Percentiles rank a stretch among this genome's conserved stretches.
These are phyloP conservation scores for Juncus effusus DNA, from an alignment of 176 grass and related monocot species.

Conservation along the genomic window DNA sequence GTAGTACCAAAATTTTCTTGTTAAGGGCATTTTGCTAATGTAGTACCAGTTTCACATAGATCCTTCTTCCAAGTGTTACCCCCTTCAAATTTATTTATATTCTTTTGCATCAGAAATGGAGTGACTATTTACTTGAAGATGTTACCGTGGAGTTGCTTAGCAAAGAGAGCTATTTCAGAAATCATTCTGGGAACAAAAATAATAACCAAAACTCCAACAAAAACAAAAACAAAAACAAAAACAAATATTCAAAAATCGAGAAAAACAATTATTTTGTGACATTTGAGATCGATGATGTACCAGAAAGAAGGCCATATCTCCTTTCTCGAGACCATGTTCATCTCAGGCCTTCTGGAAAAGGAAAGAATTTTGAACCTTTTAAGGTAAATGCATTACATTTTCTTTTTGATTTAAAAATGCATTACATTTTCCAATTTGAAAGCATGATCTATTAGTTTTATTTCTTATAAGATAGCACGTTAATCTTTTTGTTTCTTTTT, in stretches of 20 bases:
- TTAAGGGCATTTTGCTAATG: no score
- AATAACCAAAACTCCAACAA: no score
- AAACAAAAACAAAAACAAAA: not conserved
- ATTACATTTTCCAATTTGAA: no score
- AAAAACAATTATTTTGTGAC: constrained; percentile 8
- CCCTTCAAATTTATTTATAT: not conserved
- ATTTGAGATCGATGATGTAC: constrained; percentile 30
- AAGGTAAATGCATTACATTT: constrained; percentile 6
- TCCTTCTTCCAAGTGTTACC: no score
- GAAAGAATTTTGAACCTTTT: not conserved
- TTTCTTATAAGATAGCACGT: not conserved
- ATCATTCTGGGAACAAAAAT: not conserved
- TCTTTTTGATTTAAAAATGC: no score
- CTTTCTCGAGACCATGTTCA: constrained; percentile 40
- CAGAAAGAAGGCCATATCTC: constrained; percentile 30
- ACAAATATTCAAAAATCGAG: not conserved
- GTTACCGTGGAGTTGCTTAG: constrained; percentile 4
- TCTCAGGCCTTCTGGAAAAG: not conserved
- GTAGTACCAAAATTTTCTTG: no score
- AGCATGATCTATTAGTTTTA: no score
- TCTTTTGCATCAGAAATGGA: constrained; percentile 35
- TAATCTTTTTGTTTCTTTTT: not conserved
- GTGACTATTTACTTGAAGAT: constrained; percentile 21
- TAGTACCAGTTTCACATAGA: no score
- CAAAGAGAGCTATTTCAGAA: not conserved